Evolutionary conservation across 2,329 filamentous ascomycete genomes (phyloP).

Genomic region (Neonectria ditissima): DNA sequence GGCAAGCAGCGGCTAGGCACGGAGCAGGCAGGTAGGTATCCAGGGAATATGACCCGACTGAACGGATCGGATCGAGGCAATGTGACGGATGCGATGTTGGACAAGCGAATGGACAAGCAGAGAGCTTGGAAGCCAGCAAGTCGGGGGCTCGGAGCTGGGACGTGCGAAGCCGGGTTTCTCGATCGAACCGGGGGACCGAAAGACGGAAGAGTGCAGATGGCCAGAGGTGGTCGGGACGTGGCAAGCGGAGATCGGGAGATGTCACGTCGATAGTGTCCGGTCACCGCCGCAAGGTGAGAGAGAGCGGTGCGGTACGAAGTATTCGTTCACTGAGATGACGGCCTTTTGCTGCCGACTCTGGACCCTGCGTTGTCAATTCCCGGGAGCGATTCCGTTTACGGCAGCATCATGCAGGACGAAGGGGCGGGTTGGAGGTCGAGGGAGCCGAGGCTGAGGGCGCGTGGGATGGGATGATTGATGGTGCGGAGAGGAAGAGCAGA

Average conservation of each 20-base stretch:
- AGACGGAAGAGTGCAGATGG: background rate
- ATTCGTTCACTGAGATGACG: background rate
- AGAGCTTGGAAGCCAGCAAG: background rate
- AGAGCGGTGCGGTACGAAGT: background rate
- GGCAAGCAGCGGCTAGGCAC: background rate
- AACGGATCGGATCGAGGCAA: conserved; percentile 3
- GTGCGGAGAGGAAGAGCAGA: conserved; percentile 22
- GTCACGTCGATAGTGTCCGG: conserved; percentile 22
- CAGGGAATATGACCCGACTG: conserved; percentile 16
- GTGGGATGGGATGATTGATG: conserved; percentile 30
- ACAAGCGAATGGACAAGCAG: background rate
- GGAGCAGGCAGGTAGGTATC: conserved; percentile 3
- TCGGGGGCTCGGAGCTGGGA: background rate
- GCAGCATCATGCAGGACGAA: conserved; percentile 33
- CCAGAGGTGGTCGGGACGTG: conserved; percentile 2
- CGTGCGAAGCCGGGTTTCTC: background rate
- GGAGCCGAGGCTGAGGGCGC: conserved; percentile 25
- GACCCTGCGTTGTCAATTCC: conserved; percentile 36
- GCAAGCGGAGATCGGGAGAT: conserved; percentile 15
- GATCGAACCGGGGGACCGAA: background rate
- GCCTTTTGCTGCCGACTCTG: conserved; percentile 7
- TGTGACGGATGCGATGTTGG: conserved; percentile 6
- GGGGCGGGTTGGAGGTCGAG: conserved; percentile 25
- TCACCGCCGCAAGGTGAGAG: background rate
- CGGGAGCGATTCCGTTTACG: conserved; percentile 45